Evolutionary conservation across 2,329 filamentous ascomycete species (phyloP).

Genomic region (Xylaria sp.): DNA sequence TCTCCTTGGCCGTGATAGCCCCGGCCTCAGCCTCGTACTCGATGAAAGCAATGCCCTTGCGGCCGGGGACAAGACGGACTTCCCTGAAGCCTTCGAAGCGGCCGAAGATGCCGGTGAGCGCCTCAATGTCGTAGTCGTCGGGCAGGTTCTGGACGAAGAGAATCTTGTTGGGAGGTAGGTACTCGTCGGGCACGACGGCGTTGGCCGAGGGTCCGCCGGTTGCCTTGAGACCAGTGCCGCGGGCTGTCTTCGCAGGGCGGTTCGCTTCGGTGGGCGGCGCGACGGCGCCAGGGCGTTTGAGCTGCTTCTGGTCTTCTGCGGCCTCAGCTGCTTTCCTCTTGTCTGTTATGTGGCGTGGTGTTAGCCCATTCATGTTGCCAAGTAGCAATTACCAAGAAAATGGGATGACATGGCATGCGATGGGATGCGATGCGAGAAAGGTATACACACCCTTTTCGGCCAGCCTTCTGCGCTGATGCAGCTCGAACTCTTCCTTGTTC

Average conservation of each 20-base stretch:
- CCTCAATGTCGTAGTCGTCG: constrained; percentile 84
- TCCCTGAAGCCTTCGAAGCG: constrained; percentile 95
- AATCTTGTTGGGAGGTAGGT: constrained; percentile 96
- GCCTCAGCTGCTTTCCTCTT: constrained; percentile 85
- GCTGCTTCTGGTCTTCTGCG: constrained; percentile 79
- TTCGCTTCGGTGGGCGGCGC: constrained; percentile 58
- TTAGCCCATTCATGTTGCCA: not conserved
- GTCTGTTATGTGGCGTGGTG: constrained; percentile 54
- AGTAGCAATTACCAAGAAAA: not conserved
- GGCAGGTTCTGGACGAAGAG: constrained; percentile 94
- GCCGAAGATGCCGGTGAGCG: constrained; percentile 81
- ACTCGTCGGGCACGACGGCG: constrained; percentile 93
- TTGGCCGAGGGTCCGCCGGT: constrained; percentile 73
- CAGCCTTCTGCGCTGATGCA: constrained; percentile 83
- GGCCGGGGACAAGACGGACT: constrained; percentile 86
- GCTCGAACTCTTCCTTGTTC: constrained; percentile 83
- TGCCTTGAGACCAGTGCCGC: constrained; percentile 80
- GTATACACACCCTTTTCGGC: constrained; percentile 83
- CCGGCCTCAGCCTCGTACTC: constrained; percentile 93
- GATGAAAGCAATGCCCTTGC: constrained; percentile 92
- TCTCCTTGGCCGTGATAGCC: constrained; percentile 94
- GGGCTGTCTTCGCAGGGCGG: constrained; percentile 76
- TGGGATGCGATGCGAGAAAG: no score
- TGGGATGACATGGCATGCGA: no score
- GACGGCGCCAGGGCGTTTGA: constrained; percentile 69